Evolutionary conservation across 495 filamentous ascomycete species (phyloP), one percentile per base, ranked within the genome.

Genomic region (Aspergillus nanangensis): DNA sequence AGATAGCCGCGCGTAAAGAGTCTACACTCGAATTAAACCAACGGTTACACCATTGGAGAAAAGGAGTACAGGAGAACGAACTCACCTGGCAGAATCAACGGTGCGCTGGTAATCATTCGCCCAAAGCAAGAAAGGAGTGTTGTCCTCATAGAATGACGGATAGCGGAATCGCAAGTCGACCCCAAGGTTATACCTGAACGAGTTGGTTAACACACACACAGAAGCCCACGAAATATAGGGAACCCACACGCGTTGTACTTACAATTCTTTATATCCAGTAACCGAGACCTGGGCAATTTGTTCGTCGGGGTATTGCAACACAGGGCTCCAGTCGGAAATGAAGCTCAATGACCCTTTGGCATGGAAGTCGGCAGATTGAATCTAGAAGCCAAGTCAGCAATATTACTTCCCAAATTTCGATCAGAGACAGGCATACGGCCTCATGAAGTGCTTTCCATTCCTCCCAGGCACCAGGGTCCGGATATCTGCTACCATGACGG

Each of bases 401-500:
- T 22, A 19, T 17, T 8, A 0, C 8, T 1, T 32, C 34, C 13
- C 0, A 17, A 9, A 39, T 8, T 20, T 4, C 19, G 8, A 21
- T 8, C 38, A 29, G 27, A 23, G 39, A 27, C 23, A 31, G 15
- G 45, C 42, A 25, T 44, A 76, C 74, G 60, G 71, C 65, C 13
- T 65, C 46, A 25, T 73, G 50, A 45, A 79, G 58, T 21, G 58
- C 58, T 35, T 69, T 53, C 78, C 78, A 81, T 25, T 71, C 63
- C 19, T 67, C 53, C 41, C 77, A 79, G 18, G 78, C 76, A 8
- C 76, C 73, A 14, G 64, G 55, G 44, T 81, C 78, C 11, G 77
- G 78, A 41, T 71, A 81, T 41, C 79, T 62, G 50, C 73, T 78
- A 15, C 78, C 79, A 52, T 81, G 79, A 41, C 78, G 71, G 21